These are phyloP conservation scores for Neurospora sublineolata DNA, from an alignment of 495 filamentous ascomycete species.

Conservation along the genomic window DNA sequence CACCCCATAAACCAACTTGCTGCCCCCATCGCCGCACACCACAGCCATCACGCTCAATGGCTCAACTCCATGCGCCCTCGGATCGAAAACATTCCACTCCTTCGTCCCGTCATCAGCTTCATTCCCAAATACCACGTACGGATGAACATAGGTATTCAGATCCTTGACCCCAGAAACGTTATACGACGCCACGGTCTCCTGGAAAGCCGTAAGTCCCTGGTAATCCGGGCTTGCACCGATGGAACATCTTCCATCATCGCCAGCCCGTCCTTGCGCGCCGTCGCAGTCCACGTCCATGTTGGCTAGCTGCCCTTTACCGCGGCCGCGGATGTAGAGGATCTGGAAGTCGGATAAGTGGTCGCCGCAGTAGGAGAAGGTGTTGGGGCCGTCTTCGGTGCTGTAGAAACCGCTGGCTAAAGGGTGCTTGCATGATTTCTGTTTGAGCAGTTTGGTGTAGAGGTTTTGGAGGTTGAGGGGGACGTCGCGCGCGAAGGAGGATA, in stretches of 20 bases:
- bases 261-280: conserved; percentile 34
- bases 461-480: conserved; percentile 21
- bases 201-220: conserved; percentile 46
- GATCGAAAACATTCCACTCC: conserved; percentile 37
- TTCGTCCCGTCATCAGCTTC: conserved; percentile 14
- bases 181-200: conserved; percentile 30
- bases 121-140: conserved; percentile 60
- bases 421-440: conserved; percentile 15
- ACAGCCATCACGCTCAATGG: conserved; percentile 54
- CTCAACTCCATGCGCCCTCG: conserved; percentile 37
- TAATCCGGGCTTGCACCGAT: conserved; percentile 30
- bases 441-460: conserved; percentile 21
- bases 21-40: conserved; percentile 41
- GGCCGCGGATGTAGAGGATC: conserved; percentile 23
- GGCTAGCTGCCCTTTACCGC: conserved; percentile 16
- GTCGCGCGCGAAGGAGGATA: neutral
- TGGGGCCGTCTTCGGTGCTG: conserved; percentile 15
- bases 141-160: conserved; percentile 49
- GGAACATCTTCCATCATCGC: conserved; percentile 36
- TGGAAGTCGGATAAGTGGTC: conserved; percentile 18
- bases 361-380: conserved; percentile 27
- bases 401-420: conserved; percentile 20
- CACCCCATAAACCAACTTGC: conserved; percentile 50
- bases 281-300: conserved; percentile 65
- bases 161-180: conserved; percentile 34